Percentiles rank a stretch among this genome's conserved stretches.
These are phyloP conservation scores for Paratinospora sagittata DNA, from an alignment of 164 flowering plant genomes.

Conservation along the genomic window DNA sequence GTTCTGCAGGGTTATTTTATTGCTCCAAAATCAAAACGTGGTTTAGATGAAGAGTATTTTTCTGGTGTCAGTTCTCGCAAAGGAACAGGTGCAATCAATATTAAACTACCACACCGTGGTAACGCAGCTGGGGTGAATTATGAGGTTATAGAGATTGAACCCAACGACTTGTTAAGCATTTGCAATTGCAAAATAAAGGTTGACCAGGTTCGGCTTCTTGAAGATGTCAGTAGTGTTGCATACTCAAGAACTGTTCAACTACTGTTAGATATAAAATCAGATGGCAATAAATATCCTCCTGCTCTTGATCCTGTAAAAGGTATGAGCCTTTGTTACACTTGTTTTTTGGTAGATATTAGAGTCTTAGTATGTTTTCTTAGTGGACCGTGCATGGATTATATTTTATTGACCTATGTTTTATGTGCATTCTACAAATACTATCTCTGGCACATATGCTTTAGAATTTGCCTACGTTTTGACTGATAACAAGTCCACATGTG, in stretches of 20 bases:
- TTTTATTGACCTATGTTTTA: too few relatives aligned
- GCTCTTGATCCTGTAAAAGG: constrained; percentile 83
- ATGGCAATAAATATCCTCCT: constrained; percentile 76
- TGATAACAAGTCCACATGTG: too few relatives aligned
- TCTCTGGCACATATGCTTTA: too few relatives aligned
- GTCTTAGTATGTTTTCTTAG: not conserved
- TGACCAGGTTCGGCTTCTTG: constrained; percentile 79
- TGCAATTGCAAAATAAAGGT: constrained; percentile 67
- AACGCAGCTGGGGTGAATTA: constrained; percentile 71
- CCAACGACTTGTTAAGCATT: constrained; percentile 56
- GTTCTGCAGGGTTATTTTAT: constrained; percentile 47
- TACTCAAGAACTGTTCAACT: constrained; percentile 80
- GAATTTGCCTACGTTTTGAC: too few relatives aligned
- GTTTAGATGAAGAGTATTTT: constrained; percentile 54
- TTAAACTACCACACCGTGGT: constrained; percentile 64
- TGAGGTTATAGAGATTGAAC: constrained; percentile 71
- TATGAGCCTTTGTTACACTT: constrained; percentile 16
- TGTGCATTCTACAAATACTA: too few relatives aligned
- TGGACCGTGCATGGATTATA: too few relatives aligned
- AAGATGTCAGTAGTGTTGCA: constrained; percentile 53
- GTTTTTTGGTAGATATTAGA: not conserved
- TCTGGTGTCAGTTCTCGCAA: constrained; percentile 46
- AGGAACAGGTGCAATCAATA: constrained; percentile 64
- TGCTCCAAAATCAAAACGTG: constrained; percentile 64
- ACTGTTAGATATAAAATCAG: constrained; percentile 44